Percentiles rank a stretch among this genome's conserved stretches.
phyloP scores from a whole-genome alignment of 441 rosid genomes.

The Pelargonium citronellum region DNA sequence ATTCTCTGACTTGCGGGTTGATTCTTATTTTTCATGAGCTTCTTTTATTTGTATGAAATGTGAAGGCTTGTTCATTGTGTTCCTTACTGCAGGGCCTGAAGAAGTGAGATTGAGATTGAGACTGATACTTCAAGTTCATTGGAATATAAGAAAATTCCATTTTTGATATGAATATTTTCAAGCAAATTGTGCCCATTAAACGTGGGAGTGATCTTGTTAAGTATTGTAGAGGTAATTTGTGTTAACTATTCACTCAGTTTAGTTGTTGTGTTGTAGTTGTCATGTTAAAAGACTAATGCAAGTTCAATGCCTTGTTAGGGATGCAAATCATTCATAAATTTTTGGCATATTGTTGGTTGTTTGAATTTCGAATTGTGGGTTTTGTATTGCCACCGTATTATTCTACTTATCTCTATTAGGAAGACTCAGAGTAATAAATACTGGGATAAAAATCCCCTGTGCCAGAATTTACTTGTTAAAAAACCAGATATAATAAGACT shows the following conservation, averaged over 20 bases:
- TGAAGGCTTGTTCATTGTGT: not conserved
- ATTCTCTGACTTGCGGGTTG: not conserved
- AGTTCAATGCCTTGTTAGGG: too few species aligned
- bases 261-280: not conserved
- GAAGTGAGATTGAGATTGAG: not conserved
- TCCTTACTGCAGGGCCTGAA: not conserved
- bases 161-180: slow-evolving; percentile 36
- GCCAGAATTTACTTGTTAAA: too few species aligned
- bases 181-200: slow-evolving; percentile 30
- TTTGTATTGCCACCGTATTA: too few species aligned
- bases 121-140: not conserved
- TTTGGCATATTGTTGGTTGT: not conserved
- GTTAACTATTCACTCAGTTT: not conserved
- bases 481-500: too few species aligned
- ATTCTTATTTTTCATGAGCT: not conserved
- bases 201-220: slow-evolving; percentile 25
- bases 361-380: too few species aligned
- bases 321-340: not conserved
- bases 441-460: too few species aligned
- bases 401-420: too few species aligned
- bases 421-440: too few species aligned
- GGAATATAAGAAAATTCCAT: not conserved
- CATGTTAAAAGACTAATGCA: not conserved
- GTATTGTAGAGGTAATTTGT: slow-evolving; percentile 31
- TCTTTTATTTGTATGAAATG: not conserved